Evolutionary conservation across 441 rosid genomes (phyloP).

Genomic region (Jatropha multifida): DNA sequence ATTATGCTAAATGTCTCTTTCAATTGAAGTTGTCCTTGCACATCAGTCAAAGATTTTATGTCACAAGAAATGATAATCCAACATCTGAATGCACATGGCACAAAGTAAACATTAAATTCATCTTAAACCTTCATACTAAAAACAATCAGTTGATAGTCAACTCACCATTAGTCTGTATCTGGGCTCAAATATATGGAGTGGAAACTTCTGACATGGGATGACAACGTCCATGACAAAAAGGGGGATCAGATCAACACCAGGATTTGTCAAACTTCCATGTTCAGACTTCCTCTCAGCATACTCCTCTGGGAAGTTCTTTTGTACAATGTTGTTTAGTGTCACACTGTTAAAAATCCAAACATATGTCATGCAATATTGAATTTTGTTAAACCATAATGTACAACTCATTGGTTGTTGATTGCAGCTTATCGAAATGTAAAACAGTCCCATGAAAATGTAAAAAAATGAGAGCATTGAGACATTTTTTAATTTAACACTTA

Average conservation of each 20-base stretch:
- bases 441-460: neutral
- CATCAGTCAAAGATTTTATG: neutral
- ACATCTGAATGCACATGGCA: neutral
- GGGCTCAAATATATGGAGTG: slow-evolving; percentile 94
- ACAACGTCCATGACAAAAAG: slow-evolving; percentile 93
- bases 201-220: slow-evolving; percentile 88
- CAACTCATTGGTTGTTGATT: neutral
- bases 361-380: slow-evolving; percentile 12
- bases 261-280: slow-evolving; percentile 65
- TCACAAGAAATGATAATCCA: neutral
- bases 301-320: slow-evolving; percentile 83
- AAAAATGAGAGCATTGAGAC: neutral
- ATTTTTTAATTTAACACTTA: too few relatives aligned
- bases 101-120: too few relatives aligned
- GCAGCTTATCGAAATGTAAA: neutral
- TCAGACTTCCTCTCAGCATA: slow-evolving; percentile 92
- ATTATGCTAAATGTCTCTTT: neutral
- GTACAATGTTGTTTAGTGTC: slow-evolving; percentile 82
- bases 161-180: slow-evolving; percentile 93
- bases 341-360: slow-evolving; percentile 57
- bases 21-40: neutral
- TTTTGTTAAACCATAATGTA: neutral
- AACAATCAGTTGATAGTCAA: slow-evolving; percentile 14
- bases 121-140: neutral
- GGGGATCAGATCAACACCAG: slow-evolving; percentile 80